A percentile compares a stretch with the other conserved stretches of the same genome.
These are phyloP conservation scores for Lachnellula arida DNA, from an alignment of 2,329 filamentous ascomycete genomes.

Conservation along the genomic window DNA sequence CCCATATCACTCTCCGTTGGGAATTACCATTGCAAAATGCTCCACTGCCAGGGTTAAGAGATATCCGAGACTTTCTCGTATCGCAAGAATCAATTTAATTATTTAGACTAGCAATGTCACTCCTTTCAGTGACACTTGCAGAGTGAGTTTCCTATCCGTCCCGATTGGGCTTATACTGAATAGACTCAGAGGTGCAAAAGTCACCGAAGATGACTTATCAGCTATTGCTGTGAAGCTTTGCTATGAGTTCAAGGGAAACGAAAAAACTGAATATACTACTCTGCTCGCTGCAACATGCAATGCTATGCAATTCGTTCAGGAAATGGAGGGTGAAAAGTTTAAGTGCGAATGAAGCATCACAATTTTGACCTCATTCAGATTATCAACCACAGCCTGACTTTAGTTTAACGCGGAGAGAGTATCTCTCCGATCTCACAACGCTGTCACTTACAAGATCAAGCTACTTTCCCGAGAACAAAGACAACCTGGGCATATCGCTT, in stretches of 20 bases:
- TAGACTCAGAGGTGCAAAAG: constrained; percentile 12
- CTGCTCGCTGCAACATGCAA: constrained; percentile 21
- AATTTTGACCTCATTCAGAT: constrained; percentile 1
- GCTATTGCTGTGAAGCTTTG: constrained; percentile 16
- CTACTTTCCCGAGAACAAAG: constrained; percentile 14
- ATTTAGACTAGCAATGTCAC: constrained; percentile 11
- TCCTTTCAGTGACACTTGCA: constrained; percentile 18
- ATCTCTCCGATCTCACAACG: neutral
- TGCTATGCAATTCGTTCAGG: constrained; percentile 18
- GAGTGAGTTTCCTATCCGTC: constrained; percentile 5
- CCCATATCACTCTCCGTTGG: neutral
- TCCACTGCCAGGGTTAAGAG: neutral
- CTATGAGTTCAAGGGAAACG: constrained; percentile 18
- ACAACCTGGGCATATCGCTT: constrained; percentile 20
- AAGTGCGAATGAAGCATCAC: neutral
- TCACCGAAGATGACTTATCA: constrained; percentile 17
- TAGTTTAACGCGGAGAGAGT: constrained; percentile 7
- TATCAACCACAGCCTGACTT: constrained; percentile 20
- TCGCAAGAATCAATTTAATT: neutral
- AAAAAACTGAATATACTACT: constrained; percentile 17
- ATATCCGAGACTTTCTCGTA: neutral
- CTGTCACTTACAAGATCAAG: neutral
- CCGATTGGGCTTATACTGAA: neutral
- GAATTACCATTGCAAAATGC: neutral
- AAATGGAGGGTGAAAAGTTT: constrained; percentile 16